Evolutionary conservation across 2,329 filamentous ascomycete species (phyloP).

Genomic region (Magnaporthiopsis incrustans): DNA sequence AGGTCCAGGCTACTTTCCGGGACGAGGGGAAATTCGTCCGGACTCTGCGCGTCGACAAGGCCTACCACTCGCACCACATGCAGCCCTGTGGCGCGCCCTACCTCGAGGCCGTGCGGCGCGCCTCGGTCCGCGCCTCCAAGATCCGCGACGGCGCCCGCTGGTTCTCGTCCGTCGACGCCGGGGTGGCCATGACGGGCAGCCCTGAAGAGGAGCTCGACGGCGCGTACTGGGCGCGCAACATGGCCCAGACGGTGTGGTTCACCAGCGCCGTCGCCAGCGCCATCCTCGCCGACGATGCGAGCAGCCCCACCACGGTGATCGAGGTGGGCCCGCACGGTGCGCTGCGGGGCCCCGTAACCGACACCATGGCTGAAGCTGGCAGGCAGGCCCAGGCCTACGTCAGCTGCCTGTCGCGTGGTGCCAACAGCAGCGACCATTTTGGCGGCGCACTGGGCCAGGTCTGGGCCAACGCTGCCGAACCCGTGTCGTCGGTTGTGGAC

Average conservation of each 20-base stretch:
- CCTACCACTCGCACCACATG: slow-evolving; percentile 27
- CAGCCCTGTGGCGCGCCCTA: slow-evolving; percentile 10
- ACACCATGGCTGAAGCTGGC: slow-evolving; percentile 10
- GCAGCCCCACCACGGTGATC: no score
- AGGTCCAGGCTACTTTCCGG: background rate
- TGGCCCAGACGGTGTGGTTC: slow-evolving; percentile 20
- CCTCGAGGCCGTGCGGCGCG: no score
- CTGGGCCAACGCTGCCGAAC: slow-evolving; percentile 9
- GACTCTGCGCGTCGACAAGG: slow-evolving; percentile 21
- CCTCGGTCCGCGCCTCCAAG: no score
- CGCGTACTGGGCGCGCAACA: slow-evolving; percentile 20
- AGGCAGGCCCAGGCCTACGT: slow-evolving; percentile 12
- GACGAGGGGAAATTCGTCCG: slow-evolving; percentile 7
- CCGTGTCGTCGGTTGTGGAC: slow-evolving; percentile 13
- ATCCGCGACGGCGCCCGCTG: no score
- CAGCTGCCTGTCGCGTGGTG: slow-evolving; percentile 11
- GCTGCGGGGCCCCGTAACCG: slow-evolving; percentile 16
- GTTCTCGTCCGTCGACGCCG: slow-evolving; percentile 19
- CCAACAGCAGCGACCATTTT: slow-evolving; percentile 13
- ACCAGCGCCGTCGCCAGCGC: no score
- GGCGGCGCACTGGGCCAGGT: no score
- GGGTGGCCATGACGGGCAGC: no score
- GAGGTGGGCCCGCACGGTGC: slow-evolving; percentile 21
- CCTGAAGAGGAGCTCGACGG: no score
- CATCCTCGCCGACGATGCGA: no score